A percentile compares a stretch with the other conserved stretches of the same genome.
Evolutionary conservation across 495 filamentous ascomycete species (phyloP).

Genomic region (Tuber umbilicatum): DNA sequence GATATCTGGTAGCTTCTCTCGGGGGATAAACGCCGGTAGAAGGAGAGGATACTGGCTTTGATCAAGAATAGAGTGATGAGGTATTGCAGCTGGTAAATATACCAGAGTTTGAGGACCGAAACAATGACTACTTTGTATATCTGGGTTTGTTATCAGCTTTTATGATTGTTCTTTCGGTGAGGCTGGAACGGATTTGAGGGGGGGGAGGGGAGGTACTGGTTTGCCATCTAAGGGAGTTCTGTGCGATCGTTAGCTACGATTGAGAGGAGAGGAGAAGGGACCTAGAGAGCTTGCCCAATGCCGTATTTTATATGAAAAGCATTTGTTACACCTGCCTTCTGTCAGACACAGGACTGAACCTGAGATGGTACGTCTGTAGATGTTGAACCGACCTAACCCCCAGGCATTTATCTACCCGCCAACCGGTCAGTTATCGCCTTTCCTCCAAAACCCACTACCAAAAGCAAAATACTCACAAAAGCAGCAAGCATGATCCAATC

Average conservation of each 20-base stretch:
- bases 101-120: conserved; percentile 31
- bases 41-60: conserved; percentile 40
- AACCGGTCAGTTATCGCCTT: background rate
- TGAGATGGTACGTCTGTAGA: background rate
- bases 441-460: background rate
- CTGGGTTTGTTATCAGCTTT: background rate
- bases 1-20: conserved; percentile 28
- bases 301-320: conserved; percentile 30
- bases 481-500: conserved; percentile 35
- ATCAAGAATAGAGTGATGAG: conserved; percentile 26
- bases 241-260: background rate
- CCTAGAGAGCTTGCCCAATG: conserved; percentile 18
- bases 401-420: conserved; percentile 13
- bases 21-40: conserved; percentile 40
- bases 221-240: conserved; percentile 9
- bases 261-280: background rate
- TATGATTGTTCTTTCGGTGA: background rate
- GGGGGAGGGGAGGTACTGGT: background rate
- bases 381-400: conserved; percentile 13
- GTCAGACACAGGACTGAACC: background rate
- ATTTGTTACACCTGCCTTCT: conserved; percentile 15
- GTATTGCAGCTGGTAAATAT: conserved; percentile 33
- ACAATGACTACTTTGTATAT: conserved; percentile 15
- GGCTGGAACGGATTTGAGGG: background rate
- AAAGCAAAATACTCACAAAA: conserved; percentile 12